Evolutionary conservation across 768 basidiomycete genomes (phyloP), one percentile per base, ranked within the genome.

Genomic region (Filobasidium wieringae): DNA sequence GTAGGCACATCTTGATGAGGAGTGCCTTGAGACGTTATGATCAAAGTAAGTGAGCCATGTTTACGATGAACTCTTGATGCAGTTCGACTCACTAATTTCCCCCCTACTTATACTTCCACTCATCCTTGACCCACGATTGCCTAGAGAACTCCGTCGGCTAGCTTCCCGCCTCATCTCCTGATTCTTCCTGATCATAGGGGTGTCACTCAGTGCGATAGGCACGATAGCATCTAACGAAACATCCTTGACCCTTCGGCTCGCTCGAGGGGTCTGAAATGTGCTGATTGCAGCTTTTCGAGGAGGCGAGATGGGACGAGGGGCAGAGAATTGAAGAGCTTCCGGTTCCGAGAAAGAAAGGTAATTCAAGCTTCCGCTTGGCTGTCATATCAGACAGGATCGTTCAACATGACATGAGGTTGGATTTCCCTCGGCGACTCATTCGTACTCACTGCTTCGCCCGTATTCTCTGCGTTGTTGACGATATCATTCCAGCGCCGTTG

Each of bases 181-280:
- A 53, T 73, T 73, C 58, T 66, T 69, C 58, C 64, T 51, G 6
- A 69, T 69, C 60, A 71, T 61, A 0, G 72, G 72, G 45, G 72
- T 73, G 32, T 73, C 72, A 43, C 63, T 61, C 31, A 70, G 65
- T 43, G 68, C 60, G 6, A 73, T 47, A 26, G 70, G 68, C 41
- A 70, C 63, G 24, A 69, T 50, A 34, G 61, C 60, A 30, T 73
- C 68, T 11, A 47, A 60, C n/a, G 55, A 34, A 27, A 60, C 31
- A 24, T 66, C 64, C 33, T 51, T 19, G 8, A 39, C 43, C 15
- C 39, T 37, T 45, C 57, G 36, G 19, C 51, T 52, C 29, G 57
- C 50, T 9, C 51, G 37, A 7, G 51, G 57, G 17, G 57, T 58
- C 24, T 52, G 50, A 43, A 45, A 15, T 50, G 67, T 64, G 22